Base-by-base conservation (phyloP, 73 alveolate genomes). In the Paramecium sexaurelia region DNA sequence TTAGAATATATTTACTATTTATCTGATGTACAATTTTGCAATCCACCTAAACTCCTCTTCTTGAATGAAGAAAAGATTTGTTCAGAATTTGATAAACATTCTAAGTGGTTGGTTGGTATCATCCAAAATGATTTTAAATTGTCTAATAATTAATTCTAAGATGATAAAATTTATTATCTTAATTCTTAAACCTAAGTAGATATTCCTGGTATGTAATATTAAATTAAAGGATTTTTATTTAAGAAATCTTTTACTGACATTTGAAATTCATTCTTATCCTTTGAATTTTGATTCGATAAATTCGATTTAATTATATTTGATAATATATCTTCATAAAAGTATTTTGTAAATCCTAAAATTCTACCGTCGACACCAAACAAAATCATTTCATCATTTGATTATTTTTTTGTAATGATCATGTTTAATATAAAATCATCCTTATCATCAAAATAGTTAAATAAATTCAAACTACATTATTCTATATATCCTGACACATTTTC, bases 321-420 rank as follows among this genome's bases (percentile, higher is more conserved):
- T 51, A 51, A 51, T 4, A 8, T 22, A 17, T 51, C 87, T 5
- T 73, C 45, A 73, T 35, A 73, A 73, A 35, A 32, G 7, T 35
- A n/a, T 73, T 73, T 41, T 5, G 87, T 35, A 17, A 73, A 29
- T 73, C 87, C 87, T 32, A 73, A 37, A 5, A 73, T 33, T 20
- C 19, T 73, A 35, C 87, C 87, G 35, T 73, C 87, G 1, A 73
- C 17, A 3, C 87, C 87, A 73, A 73, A 73, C 7, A 73, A 35
- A 15, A 73, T 73, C 5, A 20, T 73, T 20, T 73, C 87, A 37
- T 32, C 11, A 35, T 73, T 35, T 4, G 39, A 20, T 32, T 35
- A 32, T 35, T 73, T 27, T 6, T 73, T 73, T 17, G 66, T 73
- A 4, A 73, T 3, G 1, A 73, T 37, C 57, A 73, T 35, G 11